Evolutionary conservation across 805 yeast species (phyloP), one percentile per base, ranked within the genome.

Genomic region (Crinitomyces ghanaensis): DNA sequence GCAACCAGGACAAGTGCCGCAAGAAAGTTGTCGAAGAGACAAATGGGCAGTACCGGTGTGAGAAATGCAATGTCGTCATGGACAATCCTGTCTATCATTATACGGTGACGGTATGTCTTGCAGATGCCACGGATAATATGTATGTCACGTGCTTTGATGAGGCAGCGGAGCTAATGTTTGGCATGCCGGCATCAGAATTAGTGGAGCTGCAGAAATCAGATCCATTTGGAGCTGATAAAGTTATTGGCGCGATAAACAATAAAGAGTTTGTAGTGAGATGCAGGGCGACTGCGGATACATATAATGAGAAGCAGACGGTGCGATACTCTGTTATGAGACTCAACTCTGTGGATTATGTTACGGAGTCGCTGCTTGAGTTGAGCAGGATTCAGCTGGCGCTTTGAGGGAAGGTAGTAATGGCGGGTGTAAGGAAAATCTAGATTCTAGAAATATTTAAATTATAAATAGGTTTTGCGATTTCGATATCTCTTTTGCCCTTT

Each of bases 111-210:
- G 55, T 74, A 29, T 72, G 83, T 3, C 69, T 85, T n/a, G 66
- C 75, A 49, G 98, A 91, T 56, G 64, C 66, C 44, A 69, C 93
- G 4, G 93, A 86, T 14, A 85, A 80, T 54, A 53, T 85, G 39
- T 85, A 95, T 93, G 60, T 82, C 20, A 78, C 93, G 1, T 62
- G 80, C 38, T 91, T 91, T 51, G 94, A 91, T 54, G 88, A 79
- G 12, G 80, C 77, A 41, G 97, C 93, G 1, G 65, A 63, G 28
- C 64, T 65, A 42, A 56, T 91, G 28, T 60, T 88, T 35, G 82
- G 77, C 1, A 80, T 74, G 2, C 75, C 88, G 0, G 81, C 83
- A 12, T 59, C 62, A 26, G 80, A 74, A 27, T 57, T 85, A 39
- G 59, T 63, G 30, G 57, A 57, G 9, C 35, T 37, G 7, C 48